Base-by-base conservation (phyloP, 352 stramenopile genomes). In the Globisporangium yorkense region DNA sequence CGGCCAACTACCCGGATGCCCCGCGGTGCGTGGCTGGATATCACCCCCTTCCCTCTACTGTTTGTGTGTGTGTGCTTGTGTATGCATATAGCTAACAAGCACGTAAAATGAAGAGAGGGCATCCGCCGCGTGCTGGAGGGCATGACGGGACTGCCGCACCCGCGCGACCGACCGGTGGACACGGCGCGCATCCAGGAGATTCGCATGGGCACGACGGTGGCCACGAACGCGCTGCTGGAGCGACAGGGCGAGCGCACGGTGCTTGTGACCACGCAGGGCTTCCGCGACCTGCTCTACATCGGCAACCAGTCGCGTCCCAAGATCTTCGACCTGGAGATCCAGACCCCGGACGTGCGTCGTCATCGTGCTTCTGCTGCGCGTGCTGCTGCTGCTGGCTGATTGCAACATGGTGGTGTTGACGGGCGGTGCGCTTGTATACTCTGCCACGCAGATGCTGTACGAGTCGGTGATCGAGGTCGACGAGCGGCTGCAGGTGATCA, bases 141-240 rank as follows among this genome's bases (percentile, higher is more conserved):
- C 64, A 97, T 98, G 74, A 96, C 88, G n/a, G 78, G 82, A 58
- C 61, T 85, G 55, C 67, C 78, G 18, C 84, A 98, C 74, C 80
- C 89, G 48, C 75, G 95, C 20, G 75, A 94, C 61, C 52, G 80
- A 46, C 76, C 81, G 0, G 77, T 99, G 20, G 77, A 96, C 56
- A 98, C 94, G 31, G 77, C 74, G 12, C 71, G 79, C 44, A 98
- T 99, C 60, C 90, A 96, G 56, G 97, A 81, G 51, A 99, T 99
- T 66, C 86, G 97, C 31, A 99, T 99, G 97, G 97, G 75, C 74
- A 59, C 56, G 9, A 99, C 97, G 5, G 97, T 99, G 13, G 97
- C 97, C 2, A 99, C 97, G n/a, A 99, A 99, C 68, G 97, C 97
- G 6, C 76, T 99, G 65, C 72, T 99, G 37, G 97, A 99, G 74